Evolutionary conservation across 192 early-diverging fungal genomes (phyloP).

Genomic region (Rhizophagus clarus): DNA sequence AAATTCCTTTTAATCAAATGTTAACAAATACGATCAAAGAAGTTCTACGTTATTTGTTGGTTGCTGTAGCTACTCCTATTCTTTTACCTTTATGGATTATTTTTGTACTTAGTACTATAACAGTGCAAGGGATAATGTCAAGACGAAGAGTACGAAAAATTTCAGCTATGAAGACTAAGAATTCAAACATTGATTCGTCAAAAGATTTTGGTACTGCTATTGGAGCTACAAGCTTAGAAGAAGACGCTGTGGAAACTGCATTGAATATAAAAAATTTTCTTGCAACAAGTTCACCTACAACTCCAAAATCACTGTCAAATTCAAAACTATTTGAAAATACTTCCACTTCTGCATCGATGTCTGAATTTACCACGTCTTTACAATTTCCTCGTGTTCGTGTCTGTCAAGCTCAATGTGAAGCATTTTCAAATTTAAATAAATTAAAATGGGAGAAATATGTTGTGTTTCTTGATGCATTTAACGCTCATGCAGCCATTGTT

Average conservation of each 20-base stretch:
- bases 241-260: background rate
- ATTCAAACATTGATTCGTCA: background rate
- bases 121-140: conserved; percentile 44
- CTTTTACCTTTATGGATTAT: conserved; percentile 44
- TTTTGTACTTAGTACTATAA: conserved; percentile 38
- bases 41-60: conserved; percentile 35
- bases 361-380: conserved; percentile 35
- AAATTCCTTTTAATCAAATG: conserved; percentile 19
- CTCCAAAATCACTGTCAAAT: background rate
- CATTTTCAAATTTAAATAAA: conserved; percentile 42
- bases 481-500: conserved; percentile 57
- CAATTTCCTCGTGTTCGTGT: conserved; percentile 16
- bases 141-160: conserved; percentile 36
- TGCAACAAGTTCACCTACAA: background rate
- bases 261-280: conserved; percentile 23
- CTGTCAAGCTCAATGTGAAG: conserved; percentile 31
- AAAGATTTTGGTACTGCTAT: background rate
- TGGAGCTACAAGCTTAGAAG: conserved; percentile 10
- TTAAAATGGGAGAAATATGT: conserved; percentile 50
- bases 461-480: conserved; percentile 48
- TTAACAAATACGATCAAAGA: background rate
- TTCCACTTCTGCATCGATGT: conserved; percentile 9
- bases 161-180: background rate
- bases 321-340: background rate
- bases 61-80: conserved; percentile 36